Percentiles rank a stretch among this genome's conserved stretches.
phyloP scores from a whole-genome alignment of 2,329 filamentous ascomycete genomes.

The Penicillium occitanis region DNA sequence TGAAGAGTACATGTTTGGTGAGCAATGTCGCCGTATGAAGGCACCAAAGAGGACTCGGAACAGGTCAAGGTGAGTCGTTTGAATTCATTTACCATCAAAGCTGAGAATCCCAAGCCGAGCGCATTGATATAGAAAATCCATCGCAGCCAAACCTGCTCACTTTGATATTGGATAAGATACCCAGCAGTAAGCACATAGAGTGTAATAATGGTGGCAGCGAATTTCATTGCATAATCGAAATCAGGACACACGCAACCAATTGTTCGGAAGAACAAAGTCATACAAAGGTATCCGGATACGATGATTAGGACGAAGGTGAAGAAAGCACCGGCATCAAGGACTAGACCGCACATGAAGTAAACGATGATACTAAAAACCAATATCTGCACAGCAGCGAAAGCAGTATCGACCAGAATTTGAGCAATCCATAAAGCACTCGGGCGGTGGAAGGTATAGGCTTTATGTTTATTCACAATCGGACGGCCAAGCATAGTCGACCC shows the following conservation, averaged over 20 bases:
- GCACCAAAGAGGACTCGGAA: conserved; percentile 63
- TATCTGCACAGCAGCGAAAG: conserved; percentile 70
- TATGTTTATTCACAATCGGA: conserved; percentile 79
- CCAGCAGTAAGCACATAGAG: conserved; percentile 79
- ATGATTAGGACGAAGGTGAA: conserved; percentile 75
- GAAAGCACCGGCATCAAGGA: conserved; percentile 70
- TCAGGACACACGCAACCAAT: conserved; percentile 73
- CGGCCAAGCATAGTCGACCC: conserved; percentile 73
- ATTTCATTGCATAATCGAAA: conserved; percentile 83
- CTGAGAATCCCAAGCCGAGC: conserved; percentile 71
- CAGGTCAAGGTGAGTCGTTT: conserved; percentile 67
- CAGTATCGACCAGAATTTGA: conserved; percentile 75
- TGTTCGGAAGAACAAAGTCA: conserved; percentile 76
- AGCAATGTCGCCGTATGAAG: conserved; percentile 66
- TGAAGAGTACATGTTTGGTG: conserved; percentile 79
- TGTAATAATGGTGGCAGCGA: conserved; percentile 75
- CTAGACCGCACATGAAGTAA: conserved; percentile 74
- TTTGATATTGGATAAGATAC: conserved; percentile 78
- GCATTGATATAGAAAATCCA: conserved; percentile 71
- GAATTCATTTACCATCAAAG: conserved; percentile 88
- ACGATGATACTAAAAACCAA: conserved; percentile 71
- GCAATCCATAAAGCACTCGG: conserved; percentile 81
- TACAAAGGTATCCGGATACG: conserved; percentile 65
- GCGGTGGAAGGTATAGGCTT: conserved; percentile 77
- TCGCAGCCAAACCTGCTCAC: conserved; percentile 70